A percentile compares a stretch with the other conserved stretches of the same genome.
Evolutionary conservation across 805 yeast species (phyloP).

Genomic region (Kuraishia borneana): DNA sequence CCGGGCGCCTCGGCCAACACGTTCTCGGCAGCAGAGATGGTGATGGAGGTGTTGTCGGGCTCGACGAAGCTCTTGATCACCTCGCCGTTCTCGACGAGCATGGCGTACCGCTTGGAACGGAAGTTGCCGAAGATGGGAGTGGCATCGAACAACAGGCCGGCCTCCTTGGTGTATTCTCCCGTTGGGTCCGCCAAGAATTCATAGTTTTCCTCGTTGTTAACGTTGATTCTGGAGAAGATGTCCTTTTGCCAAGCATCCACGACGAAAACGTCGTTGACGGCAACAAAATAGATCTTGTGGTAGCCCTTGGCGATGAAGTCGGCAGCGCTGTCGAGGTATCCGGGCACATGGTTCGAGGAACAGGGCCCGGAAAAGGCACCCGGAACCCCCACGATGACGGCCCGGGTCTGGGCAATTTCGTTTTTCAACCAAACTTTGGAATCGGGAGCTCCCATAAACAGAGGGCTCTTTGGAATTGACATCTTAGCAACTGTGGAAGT

Average conservation of each 20-base stretch:
- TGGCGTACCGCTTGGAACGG: constrained; percentile 68
- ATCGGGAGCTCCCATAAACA: constrained; percentile 9
- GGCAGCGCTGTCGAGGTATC: constrained; percentile 41
- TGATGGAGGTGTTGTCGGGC: constrained; percentile 70
- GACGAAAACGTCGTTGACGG: constrained; percentile 85
- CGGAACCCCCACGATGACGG: constrained; percentile 48
- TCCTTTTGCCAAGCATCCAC: constrained; percentile 67
- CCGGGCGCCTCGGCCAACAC: constrained; percentile 23
- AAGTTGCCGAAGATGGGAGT: constrained; percentile 60
- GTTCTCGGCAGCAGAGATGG: constrained; percentile 35
- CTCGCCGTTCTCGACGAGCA: constrained; percentile 64
- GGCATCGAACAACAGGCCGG: constrained; percentile 69
- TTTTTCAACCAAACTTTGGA: constrained; percentile 7
- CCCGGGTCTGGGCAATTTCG: constrained; percentile 16
- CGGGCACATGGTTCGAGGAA: constrained; percentile 62
- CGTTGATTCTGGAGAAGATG: constrained; percentile 11
- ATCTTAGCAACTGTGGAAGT: background rate
- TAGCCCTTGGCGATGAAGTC: constrained; percentile 59
- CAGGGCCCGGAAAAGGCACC: constrained; percentile 83
- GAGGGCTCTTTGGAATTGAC: constrained; percentile 5
- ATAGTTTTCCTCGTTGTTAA: constrained; percentile 1
- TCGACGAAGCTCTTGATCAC: constrained; percentile 61
- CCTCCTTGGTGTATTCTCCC: constrained; percentile 56
- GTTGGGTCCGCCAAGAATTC: constrained; percentile 67
- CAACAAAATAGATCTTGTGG: constrained; percentile 47